These are phyloP conservation scores for Trichoderma hamatum DNA, from an alignment of 2,329 filamentous ascomycete genomes.

Conservation along the genomic window DNA sequence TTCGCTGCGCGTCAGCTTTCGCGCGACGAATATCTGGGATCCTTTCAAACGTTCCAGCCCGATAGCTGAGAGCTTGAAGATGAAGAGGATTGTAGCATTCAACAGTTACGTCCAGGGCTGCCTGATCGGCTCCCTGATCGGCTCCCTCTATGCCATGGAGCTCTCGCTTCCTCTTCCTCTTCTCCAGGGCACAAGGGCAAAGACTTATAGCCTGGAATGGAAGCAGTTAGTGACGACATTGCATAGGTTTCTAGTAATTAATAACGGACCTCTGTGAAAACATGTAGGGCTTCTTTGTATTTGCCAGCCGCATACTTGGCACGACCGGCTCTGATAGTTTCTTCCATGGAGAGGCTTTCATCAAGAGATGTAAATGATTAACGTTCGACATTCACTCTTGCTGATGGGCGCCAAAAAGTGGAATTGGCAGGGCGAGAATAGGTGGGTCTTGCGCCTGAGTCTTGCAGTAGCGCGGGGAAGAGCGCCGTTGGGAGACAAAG, in stretches of 20 bases:
- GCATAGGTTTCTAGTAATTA: neutral
- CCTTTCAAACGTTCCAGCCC: slow-evolving; percentile 46
- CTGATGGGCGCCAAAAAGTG: neutral
- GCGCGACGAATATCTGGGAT: slow-evolving; percentile 44
- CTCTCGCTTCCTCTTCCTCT: slow-evolving; percentile 41
- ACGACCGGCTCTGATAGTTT: slow-evolving; percentile 40
- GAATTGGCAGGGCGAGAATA: neutral
- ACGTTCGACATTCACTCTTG: neutral
- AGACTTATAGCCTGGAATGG: slow-evolving; percentile 44
- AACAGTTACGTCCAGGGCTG: neutral
- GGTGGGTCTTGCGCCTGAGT: neutral
- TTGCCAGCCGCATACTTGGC: slow-evolving; percentile 39
- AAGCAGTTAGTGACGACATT: neutral
- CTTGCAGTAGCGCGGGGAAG: neutral
- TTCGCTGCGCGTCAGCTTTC: slow-evolving; percentile 47
- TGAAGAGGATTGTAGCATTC: slow-evolving; percentile 45
- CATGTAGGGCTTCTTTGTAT: slow-evolving; percentile 42
- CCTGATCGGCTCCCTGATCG: neutral
- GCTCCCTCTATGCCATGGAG: neutral
- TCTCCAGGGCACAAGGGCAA: slow-evolving; percentile 40
- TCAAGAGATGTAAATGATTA: slow-evolving; percentile 6
- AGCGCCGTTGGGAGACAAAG: neutral
- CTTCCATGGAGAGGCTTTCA: slow-evolving; percentile 32
- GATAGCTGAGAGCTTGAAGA: slow-evolving; percentile 47
- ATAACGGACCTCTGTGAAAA: slow-evolving; percentile 42